Percentiles rank a stretch among this genome's conserved stretches.
These are phyloP conservation scores for Diddensiella transvaalensis DNA, from an alignment of 805 yeast genomes.

Conservation along the genomic window DNA sequence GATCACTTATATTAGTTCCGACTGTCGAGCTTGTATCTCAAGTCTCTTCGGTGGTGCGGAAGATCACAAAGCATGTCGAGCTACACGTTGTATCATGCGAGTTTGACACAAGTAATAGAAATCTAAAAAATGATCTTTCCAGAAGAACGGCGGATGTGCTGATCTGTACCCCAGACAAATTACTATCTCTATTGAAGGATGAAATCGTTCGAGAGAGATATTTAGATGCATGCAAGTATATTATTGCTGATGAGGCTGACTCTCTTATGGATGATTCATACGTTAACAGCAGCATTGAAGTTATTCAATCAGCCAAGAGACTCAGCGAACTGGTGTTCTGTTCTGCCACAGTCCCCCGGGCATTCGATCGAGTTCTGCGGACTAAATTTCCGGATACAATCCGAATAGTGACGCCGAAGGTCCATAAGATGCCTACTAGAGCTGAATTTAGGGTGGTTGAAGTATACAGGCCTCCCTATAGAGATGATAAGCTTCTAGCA, in stretches of 20 bases:
- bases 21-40: slow-evolving; percentile 87
- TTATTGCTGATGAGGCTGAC: slow-evolving; percentile 92
- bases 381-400: slow-evolving; percentile 61
- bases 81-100: slow-evolving; percentile 7
- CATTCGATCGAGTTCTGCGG: slow-evolving; percentile 60
- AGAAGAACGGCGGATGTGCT: slow-evolving; percentile 1
- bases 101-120: background rate
- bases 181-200: slow-evolving; percentile 12
- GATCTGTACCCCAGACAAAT: slow-evolving; percentile 4
- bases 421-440: slow-evolving; percentile 79
- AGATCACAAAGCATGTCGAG: slow-evolving; percentile 13
- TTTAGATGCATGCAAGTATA: slow-evolving; percentile 48
- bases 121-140: background rate
- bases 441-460: slow-evolving; percentile 73
- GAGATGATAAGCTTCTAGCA: slow-evolving; percentile 79
- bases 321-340: slow-evolving; percentile 68
- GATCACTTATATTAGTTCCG: slow-evolving; percentile 79
- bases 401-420: slow-evolving; percentile 70
- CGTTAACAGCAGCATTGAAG: slow-evolving; percentile 57
- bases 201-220: slow-evolving; percentile 26
- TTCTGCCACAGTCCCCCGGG: slow-evolving; percentile 86
- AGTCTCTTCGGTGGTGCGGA: slow-evolving; percentile 46
- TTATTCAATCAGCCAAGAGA: slow-evolving; percentile 49
- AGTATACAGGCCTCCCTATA: slow-evolving; percentile 72
- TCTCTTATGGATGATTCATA: slow-evolving; percentile 82